A percentile compares a stretch with the other conserved stretches of the same genome.
These are phyloP conservation scores for Trichoderma gracile DNA, from an alignment of 2,329 filamentous ascomycete species.

Conservation along the genomic window DNA sequence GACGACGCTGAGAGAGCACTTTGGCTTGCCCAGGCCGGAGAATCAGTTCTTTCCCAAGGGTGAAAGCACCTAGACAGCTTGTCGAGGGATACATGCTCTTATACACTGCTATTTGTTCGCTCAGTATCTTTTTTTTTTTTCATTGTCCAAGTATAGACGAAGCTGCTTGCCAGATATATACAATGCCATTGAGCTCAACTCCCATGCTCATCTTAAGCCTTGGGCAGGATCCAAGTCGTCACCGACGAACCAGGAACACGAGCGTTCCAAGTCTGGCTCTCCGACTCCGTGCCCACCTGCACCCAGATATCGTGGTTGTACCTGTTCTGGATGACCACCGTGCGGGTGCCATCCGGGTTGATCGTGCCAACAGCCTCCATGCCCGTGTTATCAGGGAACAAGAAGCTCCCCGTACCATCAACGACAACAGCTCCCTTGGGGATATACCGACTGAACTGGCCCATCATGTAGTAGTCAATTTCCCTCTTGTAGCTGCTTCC, in stretches of 20 bases:
- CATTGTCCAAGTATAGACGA: not conserved
- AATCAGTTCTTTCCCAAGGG: constrained; percentile 39
- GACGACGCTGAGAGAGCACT: constrained; percentile 54
- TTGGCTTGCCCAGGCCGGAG: constrained; percentile 51
- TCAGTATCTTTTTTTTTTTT: not conserved
- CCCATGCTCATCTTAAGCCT: not conserved
- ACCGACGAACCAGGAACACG: constrained; percentile 39
- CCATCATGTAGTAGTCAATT: constrained; percentile 56
- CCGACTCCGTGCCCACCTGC: constrained; percentile 37
- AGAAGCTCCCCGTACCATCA: constrained; percentile 46
- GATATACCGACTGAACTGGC: constrained; percentile 53
- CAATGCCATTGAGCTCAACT: not conserved
- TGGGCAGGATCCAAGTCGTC: constrained; percentile 45
- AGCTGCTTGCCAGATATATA: constrained; percentile 3
- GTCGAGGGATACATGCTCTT: not conserved
- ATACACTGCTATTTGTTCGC: too few relatives aligned
- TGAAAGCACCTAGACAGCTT: not conserved
- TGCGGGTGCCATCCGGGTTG: constrained; percentile 49
- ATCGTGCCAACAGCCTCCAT: constrained; percentile 49
- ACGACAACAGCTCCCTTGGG: constrained; percentile 47
- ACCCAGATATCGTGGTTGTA: constrained; percentile 49
- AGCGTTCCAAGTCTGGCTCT: constrained; percentile 44
- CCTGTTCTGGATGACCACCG: constrained; percentile 49
- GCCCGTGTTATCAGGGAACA: constrained; percentile 42
- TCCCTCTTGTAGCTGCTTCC: constrained; percentile 46